phyloP scores from a whole-genome alignment of 306 rosid genomes.

The Benincasa hispida region DNA sequence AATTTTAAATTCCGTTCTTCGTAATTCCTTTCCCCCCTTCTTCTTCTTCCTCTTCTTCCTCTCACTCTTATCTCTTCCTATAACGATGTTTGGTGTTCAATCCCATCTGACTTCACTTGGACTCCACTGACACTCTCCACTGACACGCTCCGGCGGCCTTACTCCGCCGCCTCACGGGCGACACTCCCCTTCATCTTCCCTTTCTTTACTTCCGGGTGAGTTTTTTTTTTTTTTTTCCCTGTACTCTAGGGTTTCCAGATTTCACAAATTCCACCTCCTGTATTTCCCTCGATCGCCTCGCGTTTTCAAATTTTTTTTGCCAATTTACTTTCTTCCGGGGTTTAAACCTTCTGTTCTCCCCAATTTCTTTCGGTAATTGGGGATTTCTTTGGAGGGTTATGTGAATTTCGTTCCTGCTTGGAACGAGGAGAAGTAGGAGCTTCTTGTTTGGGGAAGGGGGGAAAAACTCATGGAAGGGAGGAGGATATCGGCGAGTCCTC shows the following conservation, averaged over 20 bases:
- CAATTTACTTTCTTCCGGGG: not conserved
- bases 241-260: not conserved
- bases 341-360: not conserved
- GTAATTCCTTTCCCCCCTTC: not conserved
- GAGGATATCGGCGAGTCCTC: constrained; percentile 55
- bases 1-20: not conserved
- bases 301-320: not conserved
- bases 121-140: not conserved
- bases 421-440: not conserved
- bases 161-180: not conserved
- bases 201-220: not conserved
- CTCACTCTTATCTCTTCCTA: not conserved
- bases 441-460: not conserved
- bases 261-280: not conserved
- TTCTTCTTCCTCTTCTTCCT: too few relatives aligned
- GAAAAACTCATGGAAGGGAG: constrained; percentile 46
- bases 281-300: not conserved
- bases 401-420: not conserved
- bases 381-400: not conserved
- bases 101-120: constrained; percentile 5
- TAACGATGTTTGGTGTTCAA: not conserved
- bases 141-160: not conserved
- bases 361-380: not conserved
- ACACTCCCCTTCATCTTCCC: not conserved
- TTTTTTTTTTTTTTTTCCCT: too few relatives aligned